Evolutionary conservation across 1,139 yeast genomes (phyloP), one percentile per base, ranked within the genome.

Genomic region (Lodderomyces jiufengensis): DNA sequence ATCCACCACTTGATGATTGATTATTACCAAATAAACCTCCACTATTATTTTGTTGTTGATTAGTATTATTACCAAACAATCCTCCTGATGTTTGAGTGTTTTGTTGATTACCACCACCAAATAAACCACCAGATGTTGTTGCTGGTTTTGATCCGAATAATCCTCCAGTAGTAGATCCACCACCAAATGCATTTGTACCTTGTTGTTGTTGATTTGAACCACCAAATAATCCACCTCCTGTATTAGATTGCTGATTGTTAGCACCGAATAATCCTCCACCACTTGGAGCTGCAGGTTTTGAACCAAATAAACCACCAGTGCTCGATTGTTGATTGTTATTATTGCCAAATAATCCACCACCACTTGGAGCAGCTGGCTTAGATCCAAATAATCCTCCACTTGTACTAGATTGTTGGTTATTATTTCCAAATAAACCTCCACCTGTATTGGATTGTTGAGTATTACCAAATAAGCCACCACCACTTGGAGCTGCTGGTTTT

Each of bases 221-320:
- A 9, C 69, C 69, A 44, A 66, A 64, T 28, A 66, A 23, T 26
- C 28, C 26, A 12, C 27, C 24, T 23, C 24, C 4, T 27, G 27
- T 28, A 18, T 27, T 27, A 25, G 35, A 10, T 31, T 32, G 32
- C 8, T 31, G 31, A n/a, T 21, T 28, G 18, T 29, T 32, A 18
- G 24, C 29, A 16, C 41, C 41, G 26, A 37, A 36, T 13, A 56
- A 41, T 15, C 61, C 60, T 9, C 57, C 55, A 7, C 50, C 38
- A 13, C 38, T 26, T n/a, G 45, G 35, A 38, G 41, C 37, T 30
- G 42, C 33, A 37, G 38, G 43, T 38, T 36, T 40, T 29, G 30
- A 46, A 10, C 70, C 70, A 45, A 66, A 65, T 28, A 67, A 46
- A 1, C 41, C 41, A 23, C 35, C 36, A 1, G 65, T 63, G 3